Conservation (phyloP, 345 rosid genomes). For the Clarkia xantiana region DNA sequence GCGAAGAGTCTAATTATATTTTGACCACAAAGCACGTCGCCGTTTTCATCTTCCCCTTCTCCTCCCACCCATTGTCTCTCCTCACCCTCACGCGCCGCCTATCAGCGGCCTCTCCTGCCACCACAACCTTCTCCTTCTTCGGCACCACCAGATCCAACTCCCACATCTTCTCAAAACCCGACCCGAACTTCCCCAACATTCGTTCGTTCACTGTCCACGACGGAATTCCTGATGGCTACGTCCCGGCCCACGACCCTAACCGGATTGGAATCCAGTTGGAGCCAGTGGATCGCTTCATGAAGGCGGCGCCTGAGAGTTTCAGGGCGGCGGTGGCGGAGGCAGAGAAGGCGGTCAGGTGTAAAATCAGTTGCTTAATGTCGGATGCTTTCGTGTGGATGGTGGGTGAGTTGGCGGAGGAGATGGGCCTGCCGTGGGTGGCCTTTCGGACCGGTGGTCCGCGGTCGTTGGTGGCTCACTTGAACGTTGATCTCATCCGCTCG, state of each 20-base stretch:
- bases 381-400: constrained; percentile 27
- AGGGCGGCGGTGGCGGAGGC: constrained; percentile 13
- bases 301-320: constrained; percentile 19
- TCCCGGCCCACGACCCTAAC: not conserved
- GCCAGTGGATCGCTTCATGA: constrained; percentile 15
- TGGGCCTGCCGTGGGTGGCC: constrained; percentile 32
- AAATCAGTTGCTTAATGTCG: constrained; percentile 18
- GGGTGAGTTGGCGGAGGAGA: constrained; percentile 19
- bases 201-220: constrained; percentile 11
- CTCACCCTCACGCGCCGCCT: constrained; percentile 15
- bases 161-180: not conserved
- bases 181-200: constrained; percentile 4
- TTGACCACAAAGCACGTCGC: constrained; percentile 11
- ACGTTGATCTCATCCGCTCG: constrained; percentile 13
- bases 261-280: constrained; percentile 11
- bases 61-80: constrained; percentile 20
- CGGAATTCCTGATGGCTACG: constrained; percentile 14
- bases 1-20: too few relatives aligned
- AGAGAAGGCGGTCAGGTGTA: constrained; percentile 8
- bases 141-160: constrained; percentile 7
- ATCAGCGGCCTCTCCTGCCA: constrained; percentile 10
- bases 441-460: constrained; percentile 23
- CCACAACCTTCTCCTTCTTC: constrained; percentile 10
- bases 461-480: constrained; percentile 26
- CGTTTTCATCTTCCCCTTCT: constrained; percentile 21